Percentiles rank a stretch among this genome's conserved stretches.
Evolutionary conservation across 768 basidiomycete species (phyloP).

Genomic region (Cystobasidium ongulense): DNA sequence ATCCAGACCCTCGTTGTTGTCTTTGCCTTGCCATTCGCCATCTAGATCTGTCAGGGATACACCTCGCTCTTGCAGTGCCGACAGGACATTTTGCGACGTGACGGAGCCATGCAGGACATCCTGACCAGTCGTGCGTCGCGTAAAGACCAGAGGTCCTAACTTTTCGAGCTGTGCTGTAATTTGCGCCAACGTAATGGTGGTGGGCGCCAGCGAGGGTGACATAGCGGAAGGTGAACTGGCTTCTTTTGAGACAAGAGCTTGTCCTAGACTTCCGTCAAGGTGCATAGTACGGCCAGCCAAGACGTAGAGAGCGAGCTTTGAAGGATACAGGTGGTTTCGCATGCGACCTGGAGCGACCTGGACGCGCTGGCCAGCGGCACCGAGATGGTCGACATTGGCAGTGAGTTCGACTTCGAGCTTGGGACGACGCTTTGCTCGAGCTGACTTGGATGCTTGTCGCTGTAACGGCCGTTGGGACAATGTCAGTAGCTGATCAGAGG

Average conservation of each 20-base stretch:
- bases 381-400: background rate
- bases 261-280: background rate
- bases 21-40: background rate
- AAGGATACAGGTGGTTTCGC: slow-evolving; percentile 27
- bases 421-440: slow-evolving; percentile 1
- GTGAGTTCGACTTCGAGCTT: slow-evolving; percentile 25
- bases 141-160: slow-evolving; percentile 1
- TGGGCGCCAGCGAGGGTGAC: background rate
- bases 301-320: slow-evolving; percentile 21
- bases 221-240: background rate
- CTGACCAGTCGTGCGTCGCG: slow-evolving; percentile 5
- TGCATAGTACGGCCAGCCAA: background rate
- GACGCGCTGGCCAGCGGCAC: background rate
- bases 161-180: background rate
- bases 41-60: slow-evolving; percentile 10
- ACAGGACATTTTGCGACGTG: slow-evolving; percentile 11
- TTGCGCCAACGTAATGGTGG: background rate
- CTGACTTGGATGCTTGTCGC: slow-evolving; percentile 18
- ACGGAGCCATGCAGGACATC: slow-evolving; percentile 15
- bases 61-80: background rate
- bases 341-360: slow-evolving; percentile 18
- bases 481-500: too few species aligned
- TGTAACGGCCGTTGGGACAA: background rate
- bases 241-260: background rate
- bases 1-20: background rate